Base-by-base conservation (phyloP, 768 basidiomycete species). In the Agaricus bisporus region DNA sequence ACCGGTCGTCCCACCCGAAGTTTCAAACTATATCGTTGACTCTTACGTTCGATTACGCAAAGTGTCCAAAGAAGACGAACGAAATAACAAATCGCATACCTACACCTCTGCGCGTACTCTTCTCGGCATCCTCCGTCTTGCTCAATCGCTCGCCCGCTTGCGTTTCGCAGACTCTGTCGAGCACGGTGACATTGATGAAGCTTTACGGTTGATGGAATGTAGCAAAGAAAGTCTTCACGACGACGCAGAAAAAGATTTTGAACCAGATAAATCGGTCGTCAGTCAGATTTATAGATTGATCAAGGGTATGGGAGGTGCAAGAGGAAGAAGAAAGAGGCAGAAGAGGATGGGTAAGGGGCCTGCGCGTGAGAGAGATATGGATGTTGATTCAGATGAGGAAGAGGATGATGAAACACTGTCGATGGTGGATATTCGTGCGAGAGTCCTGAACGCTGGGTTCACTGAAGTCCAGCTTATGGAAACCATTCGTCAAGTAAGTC, bases 41-140 rank as follows among this genome's bases (percentile, higher is more conserved):
- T 89, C 92, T 1, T 98, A 98, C 64, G 97, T 98, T 51, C 89
- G 91, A 43, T 80, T 99, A 36, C 92, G 97, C 57, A 95, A 97
- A 68, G 77, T 86, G 48, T 88, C 91, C 46, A 94, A 95, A 67
- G 89, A 95, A 56, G 92, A 97, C 58, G 88, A 92, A 58, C 80
- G 84, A 47, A 80, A 86, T 58, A 89, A 92, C 66, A 93, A 90
- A 69, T 83, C 86, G 15, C 91, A 97, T 66, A 85, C 88, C 1
- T 98, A 98, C 71, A 95, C 94, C 12, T 98, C 97, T 10, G 91
- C 94, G 3, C 88, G 97, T 64, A 98, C 97, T 12, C 80, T 99
- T 6, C 85, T 99, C 36, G 97, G 91, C 49, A 86, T 98, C 44
- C 80, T 99, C 3, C 92, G 97, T 56, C 83, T 99, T 32, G 82